Conservation (phyloP, 2,329 filamentous ascomycete species). For the Rutstroemia sp. region DNA sequence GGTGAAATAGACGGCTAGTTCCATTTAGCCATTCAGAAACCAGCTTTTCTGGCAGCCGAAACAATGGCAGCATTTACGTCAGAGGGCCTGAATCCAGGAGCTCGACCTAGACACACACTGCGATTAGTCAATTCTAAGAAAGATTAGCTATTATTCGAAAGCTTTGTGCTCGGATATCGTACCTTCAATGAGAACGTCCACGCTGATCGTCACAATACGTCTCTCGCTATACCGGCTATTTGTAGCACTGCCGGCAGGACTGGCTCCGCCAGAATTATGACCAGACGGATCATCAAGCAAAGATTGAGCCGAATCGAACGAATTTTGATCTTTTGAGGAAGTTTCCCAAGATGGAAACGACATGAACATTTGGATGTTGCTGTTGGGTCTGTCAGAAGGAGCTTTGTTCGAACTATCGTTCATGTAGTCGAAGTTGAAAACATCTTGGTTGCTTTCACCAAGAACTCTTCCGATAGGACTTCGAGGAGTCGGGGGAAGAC, state of each 20-base stretch:
- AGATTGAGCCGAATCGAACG: background rate
- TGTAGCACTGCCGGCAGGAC: background rate
- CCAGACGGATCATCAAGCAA: conserved; percentile 3
- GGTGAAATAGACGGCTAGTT: too few relatives aligned
- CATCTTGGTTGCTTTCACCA: background rate
- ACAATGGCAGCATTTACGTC: conserved; percentile 29
- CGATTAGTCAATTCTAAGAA: conserved; percentile 23
- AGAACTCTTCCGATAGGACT: conserved; percentile 13
- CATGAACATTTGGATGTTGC: background rate
- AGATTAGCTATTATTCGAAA: background rate
- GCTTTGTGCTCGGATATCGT: conserved; percentile 11
- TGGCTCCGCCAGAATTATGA: background rate
- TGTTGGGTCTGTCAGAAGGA: background rate
- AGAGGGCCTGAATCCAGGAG: conserved; percentile 26
- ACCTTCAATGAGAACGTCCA: conserved; percentile 28
- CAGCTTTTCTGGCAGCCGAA: conserved; percentile 1
- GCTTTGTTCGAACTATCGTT: background rate
- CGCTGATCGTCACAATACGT: conserved; percentile 24
- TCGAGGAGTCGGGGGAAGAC: conserved; percentile 17
- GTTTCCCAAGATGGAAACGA: background rate
- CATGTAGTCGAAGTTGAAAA: background rate
- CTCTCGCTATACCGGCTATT: conserved; percentile 11
- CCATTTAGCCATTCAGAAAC: background rate
- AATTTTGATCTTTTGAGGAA: background rate
- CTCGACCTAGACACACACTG: conserved; percentile 26